A percentile compares a stretch with the other conserved stretches of the same genome.
Evolutionary conservation across 116 monocot genomes (phyloP).

Genomic region (Trichopus zeylanicus): DNA sequence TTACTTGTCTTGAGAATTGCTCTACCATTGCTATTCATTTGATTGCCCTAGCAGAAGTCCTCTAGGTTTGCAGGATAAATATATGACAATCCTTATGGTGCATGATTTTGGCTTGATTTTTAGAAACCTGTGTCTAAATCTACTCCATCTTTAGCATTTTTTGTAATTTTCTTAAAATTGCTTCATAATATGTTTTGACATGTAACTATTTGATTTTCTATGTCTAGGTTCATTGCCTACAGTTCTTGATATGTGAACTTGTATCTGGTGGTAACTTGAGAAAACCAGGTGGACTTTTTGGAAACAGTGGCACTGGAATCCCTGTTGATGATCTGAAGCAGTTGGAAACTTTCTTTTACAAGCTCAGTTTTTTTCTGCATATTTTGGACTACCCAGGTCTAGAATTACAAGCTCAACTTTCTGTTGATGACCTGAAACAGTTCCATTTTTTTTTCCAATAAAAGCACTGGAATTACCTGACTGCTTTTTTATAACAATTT

Average conservation of each 20-base stretch:
- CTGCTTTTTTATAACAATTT: no score
- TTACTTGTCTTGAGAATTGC: no score
- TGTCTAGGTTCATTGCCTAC: conserved; percentile 87
- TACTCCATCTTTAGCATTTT: neutral
- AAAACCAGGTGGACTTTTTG: conserved; percentile 82
- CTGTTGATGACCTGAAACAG: neutral
- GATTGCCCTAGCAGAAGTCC: no score
- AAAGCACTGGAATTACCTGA: neutral
- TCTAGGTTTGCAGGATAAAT: no score
- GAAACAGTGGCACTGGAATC: conserved; percentile 89
- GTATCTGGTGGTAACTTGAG: conserved; percentile 93
- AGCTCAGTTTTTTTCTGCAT: conserved; percentile 95
- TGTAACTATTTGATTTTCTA: neutral
- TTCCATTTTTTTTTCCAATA: neutral
- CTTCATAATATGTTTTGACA: neutral
- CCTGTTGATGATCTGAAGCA: conserved; percentile 80
- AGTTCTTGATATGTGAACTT: conserved; percentile 88
- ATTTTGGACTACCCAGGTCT: conserved; percentile 97
- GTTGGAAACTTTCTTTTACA: conserved; percentile 96
- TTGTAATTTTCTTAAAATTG: neutral
- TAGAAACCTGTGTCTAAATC: neutral
- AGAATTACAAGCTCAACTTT: no score
- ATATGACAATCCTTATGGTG: no score
- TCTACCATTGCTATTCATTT: no score
- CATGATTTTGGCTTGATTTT: no score